Conservation (phyloP, 1,284 basidiomycete genomes). For the Xerocomus nothofagi region DNA sequence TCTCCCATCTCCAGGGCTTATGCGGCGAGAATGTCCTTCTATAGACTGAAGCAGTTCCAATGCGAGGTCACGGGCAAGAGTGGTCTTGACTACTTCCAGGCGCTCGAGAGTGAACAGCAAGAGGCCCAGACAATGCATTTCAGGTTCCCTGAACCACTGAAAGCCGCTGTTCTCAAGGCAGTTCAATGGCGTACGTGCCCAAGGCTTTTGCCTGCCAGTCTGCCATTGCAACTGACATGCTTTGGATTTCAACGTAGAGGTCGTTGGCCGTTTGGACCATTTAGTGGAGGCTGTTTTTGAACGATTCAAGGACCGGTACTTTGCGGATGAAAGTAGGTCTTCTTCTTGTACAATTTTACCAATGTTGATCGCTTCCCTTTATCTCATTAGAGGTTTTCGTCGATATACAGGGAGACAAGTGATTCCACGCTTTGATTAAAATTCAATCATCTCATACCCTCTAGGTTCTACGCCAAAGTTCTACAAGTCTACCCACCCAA, state of each 20-base stretch:
- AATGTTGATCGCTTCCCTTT: conserved; percentile 28
- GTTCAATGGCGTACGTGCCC: conserved; percentile 91
- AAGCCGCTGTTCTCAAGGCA: conserved; percentile 84
- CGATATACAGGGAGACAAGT: conserved; percentile 82
- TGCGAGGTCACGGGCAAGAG: conserved; percentile 95
- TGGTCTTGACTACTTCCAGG: conserved; percentile 91
- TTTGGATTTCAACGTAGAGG: conserved; percentile 56
- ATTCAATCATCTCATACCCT: conserved; percentile 26
- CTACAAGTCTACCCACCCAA: conserved; percentile 75
- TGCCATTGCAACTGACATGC: conserved; percentile 16
- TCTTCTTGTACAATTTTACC: conserved; percentile 6
- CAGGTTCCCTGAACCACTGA: conserved; percentile 90
- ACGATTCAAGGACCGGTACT: conserved; percentile 94
- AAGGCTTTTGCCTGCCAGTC: conserved; percentile 22
- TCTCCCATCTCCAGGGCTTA: conserved; percentile 65
- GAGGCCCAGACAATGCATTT: conserved; percentile 88
- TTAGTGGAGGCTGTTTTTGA: conserved; percentile 94
- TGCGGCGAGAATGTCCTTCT: conserved; percentile 89
- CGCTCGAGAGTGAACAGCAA: conserved; percentile 85
- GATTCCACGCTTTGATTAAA: conserved; percentile 34
- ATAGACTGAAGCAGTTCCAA: conserved; percentile 90
- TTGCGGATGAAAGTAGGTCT: conserved; percentile 81
- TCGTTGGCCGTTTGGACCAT: conserved; percentile 92
- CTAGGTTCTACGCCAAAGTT: conserved; percentile 76
- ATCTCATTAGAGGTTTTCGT: conserved; percentile 69